These are phyloP conservation scores for Microcos paniculata DNA, from an alignment of 345 rosid genomes.

Conservation along the genomic window DNA sequence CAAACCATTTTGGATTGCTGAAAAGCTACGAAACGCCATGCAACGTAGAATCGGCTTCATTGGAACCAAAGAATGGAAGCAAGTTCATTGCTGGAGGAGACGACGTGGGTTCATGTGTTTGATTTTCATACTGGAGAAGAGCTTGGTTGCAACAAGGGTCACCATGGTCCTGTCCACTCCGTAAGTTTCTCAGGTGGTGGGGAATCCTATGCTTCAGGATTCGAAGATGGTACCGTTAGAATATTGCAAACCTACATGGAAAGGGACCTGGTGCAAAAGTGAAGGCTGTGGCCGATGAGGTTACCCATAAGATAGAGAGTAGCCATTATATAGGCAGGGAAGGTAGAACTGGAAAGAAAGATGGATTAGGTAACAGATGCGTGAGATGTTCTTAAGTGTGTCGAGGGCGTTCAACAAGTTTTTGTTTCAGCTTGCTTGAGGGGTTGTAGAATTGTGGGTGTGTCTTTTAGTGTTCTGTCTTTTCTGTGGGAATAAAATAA, in stretches of 20 bases:
- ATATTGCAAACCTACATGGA: constrained; percentile 48
- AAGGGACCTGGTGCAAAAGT: constrained; percentile 37
- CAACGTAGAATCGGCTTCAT: constrained; percentile 67
- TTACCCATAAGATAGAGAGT: constrained; percentile 4
- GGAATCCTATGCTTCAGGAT: constrained; percentile 92
- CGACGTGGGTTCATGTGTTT: constrained; percentile 63
- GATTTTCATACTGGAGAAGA: constrained; percentile 73
- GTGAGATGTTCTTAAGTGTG: not conserved
- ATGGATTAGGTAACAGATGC: not conserved
- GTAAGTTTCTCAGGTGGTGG: constrained; percentile 93
- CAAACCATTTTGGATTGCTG: constrained; percentile 86
- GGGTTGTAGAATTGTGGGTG: constrained; percentile 1
- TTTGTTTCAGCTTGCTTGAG: not conserved
- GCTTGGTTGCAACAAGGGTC: constrained; percentile 96
- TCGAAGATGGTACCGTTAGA: constrained; percentile 87
- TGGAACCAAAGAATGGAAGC: constrained; percentile 60
- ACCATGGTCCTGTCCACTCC: constrained; percentile 96
- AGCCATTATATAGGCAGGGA: not conserved
- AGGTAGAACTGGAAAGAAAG: not conserved
- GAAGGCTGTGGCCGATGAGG: constrained; percentile 29
- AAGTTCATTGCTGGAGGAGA: constrained; percentile 69
- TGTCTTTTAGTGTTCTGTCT: not conserved
- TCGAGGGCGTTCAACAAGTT: constrained; percentile 2
- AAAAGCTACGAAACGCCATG: constrained; percentile 92
- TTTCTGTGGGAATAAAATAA: constrained; percentile 2